Evolutionary conservation across 768 basidiomycete genomes (phyloP).

Genomic region (Lepiota brunneoincarnata): DNA sequence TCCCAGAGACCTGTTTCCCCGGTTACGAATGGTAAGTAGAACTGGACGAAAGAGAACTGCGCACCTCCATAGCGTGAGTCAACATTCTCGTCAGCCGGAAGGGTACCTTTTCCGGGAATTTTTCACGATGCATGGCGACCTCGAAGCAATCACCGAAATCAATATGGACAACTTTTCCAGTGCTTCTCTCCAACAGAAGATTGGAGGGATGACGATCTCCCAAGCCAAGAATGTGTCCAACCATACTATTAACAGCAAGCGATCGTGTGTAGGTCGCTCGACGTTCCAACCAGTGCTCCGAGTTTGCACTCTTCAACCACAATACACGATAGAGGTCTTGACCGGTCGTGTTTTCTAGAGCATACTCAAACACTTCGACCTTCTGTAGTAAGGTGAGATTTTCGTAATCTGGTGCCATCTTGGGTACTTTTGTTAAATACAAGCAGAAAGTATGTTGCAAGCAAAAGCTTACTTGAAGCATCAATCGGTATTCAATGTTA

Average conservation of each 20-base stretch:
- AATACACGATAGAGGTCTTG: constrained; percentile 96
- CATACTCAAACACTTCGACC: constrained; percentile 99
- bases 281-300: constrained; percentile 97
- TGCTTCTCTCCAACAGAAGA: constrained; percentile 84
- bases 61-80: constrained; percentile 97
- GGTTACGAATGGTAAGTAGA: constrained; percentile 11
- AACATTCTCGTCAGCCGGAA: constrained; percentile 98
- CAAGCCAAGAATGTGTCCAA: constrained; percentile 94
- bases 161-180: constrained; percentile 95
- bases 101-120: constrained; percentile 98
- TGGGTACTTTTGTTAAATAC: constrained; percentile 6
- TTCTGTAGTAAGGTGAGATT: constrained; percentile 92
- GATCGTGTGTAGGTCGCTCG: constrained; percentile 95
- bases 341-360: constrained; percentile 96
- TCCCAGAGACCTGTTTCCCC: constrained; percentile 79
- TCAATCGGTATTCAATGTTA: constrained; percentile 98
- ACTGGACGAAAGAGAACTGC: constrained; percentile 19
- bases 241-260: constrained; percentile 96
- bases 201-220: constrained; percentile 99
- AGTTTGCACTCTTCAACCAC: constrained; percentile 94
- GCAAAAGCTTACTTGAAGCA: constrained; percentile 77
- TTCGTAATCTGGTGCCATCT: constrained; percentile 99
- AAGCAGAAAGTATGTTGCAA: neutral
- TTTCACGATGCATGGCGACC: constrained; percentile 96
- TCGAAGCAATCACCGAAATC: constrained; percentile 99